Conservation (phyloP, 2,329 filamentous ascomycete genomes). For the Colletotrichum acutatum region DNA sequence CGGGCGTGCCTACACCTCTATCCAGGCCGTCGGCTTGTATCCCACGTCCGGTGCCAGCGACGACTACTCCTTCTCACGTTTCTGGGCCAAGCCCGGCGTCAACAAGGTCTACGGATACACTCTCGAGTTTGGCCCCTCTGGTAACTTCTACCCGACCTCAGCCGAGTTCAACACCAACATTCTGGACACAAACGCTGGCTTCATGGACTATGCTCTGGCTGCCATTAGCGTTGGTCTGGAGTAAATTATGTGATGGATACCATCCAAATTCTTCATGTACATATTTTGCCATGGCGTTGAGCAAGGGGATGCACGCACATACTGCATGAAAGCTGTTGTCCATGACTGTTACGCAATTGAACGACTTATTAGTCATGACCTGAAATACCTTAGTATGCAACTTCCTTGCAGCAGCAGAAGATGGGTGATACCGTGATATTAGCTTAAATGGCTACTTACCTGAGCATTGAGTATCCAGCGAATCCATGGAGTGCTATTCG, state of each 20-base stretch:
- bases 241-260: neutral
- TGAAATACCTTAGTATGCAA: too few relatives aligned
- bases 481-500: too few relatives aligned
- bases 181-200: conserved; percentile 52
- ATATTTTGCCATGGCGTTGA: neutral
- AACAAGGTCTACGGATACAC: conserved; percentile 53
- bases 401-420: too few relatives aligned
- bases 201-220: conserved; percentile 52
- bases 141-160: conserved; percentile 52
- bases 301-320: neutral
- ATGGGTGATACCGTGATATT: too few relatives aligned
- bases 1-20: conserved; percentile 44
- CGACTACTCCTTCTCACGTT: conserved; percentile 51
- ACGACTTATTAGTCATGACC: neutral
- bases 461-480: too few relatives aligned
- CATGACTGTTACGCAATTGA: neutral
- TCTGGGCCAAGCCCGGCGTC: conserved; percentile 45
- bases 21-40: conserved; percentile 49
- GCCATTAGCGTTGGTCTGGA: conserved; percentile 42
- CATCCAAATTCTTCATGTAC: neutral
- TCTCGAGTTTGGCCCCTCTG: conserved; percentile 49
- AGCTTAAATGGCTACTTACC: too few relatives aligned
- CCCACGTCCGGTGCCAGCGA: conserved; percentile 48
- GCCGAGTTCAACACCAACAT: conserved; percentile 53
- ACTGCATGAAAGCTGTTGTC: neutral